A percentile compares a stretch with the other conserved stretches of the same genome.
phyloP scores from a whole-genome alignment of 176 grass and related monocot genomes.

The Guadua angustifolia region DNA sequence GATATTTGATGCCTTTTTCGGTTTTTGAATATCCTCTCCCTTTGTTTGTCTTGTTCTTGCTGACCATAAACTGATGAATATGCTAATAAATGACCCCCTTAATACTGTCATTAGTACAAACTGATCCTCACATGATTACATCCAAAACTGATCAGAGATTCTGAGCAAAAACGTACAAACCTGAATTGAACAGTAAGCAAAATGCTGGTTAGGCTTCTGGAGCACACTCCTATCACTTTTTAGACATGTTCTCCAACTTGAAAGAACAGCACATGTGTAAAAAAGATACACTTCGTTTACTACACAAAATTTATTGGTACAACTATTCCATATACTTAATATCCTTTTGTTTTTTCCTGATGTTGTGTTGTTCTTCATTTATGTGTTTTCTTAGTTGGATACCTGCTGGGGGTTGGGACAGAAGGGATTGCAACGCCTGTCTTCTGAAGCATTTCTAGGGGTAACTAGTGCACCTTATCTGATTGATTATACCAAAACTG shows the following conservation, averaged over 20 bases:
- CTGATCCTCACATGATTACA: slow-evolving; percentile 26
- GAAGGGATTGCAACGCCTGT: background rate
- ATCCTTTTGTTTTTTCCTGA: background rate
- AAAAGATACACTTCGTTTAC: background rate
- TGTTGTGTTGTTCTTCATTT: background rate
- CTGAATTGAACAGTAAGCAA: background rate
- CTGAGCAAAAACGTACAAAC: background rate
- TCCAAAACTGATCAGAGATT: slow-evolving; percentile 30
- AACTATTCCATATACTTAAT: background rate
- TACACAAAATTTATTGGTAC: background rate
- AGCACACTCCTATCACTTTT: background rate
- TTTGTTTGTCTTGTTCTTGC: too few relatives aligned
- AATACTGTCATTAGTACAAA: too few relatives aligned
- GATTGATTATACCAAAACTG: slow-evolving; percentile 40
- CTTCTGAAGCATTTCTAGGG: background rate
- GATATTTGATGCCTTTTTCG: too few relatives aligned
- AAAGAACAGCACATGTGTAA: background rate
- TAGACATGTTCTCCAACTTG: background rate
- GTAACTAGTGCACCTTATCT: background rate
- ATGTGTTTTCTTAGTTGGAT: background rate
- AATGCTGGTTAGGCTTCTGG: background rate
- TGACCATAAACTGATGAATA: too few relatives aligned
- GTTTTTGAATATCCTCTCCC: too few relatives aligned
- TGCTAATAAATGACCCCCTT: too few relatives aligned
- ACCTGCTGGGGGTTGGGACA: background rate